phyloP scores from a whole-genome alignment of 306 rosid species.

The Cicer chorassanicum region DNA sequence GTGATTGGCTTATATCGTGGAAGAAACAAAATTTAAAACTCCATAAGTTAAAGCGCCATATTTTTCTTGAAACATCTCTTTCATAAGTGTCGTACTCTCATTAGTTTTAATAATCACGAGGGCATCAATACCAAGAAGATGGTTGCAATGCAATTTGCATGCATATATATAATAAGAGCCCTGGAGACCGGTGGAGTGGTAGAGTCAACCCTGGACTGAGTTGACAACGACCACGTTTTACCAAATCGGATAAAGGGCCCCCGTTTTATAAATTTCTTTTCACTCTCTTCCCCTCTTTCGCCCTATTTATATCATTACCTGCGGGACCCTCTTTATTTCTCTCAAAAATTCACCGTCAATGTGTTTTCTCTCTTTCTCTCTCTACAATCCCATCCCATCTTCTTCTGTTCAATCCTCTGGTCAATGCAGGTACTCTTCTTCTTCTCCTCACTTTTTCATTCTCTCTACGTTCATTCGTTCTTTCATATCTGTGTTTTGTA shows the following conservation, averaged over 20 bases:
- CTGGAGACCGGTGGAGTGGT: no score
- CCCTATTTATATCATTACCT: slow-evolving; percentile 16
- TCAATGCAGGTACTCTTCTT: slow-evolving; percentile 68
- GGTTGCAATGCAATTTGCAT: no score
- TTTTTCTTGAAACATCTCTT: no score
- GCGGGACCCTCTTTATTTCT: slow-evolving; percentile 61
- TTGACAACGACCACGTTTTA: slow-evolving; percentile 42
- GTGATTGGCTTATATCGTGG: no score
- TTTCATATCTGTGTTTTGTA: slow-evolving; percentile 31
- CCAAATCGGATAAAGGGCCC: slow-evolving; percentile 51
- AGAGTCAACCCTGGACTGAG: slow-evolving; percentile 37
- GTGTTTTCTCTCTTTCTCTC: slow-evolving; percentile 23
- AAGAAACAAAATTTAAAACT: no score
- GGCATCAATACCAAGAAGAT: no score
- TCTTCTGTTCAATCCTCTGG: slow-evolving; percentile 49
- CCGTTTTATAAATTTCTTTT: slow-evolving; percentile 40
- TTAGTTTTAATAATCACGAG: no score
- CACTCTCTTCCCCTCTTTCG: background rate
- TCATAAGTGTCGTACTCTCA: no score
- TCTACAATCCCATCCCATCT: slow-evolving; percentile 51
- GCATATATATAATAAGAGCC: no score
- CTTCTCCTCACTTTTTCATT: slow-evolving; percentile 28
- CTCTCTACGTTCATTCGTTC: slow-evolving; percentile 10
- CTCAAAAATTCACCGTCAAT: background rate
- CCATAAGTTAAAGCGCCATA: no score